phyloP scores from a whole-genome alignment of 1,139 yeast genomes.

The Dujonia santamariae region DNA sequence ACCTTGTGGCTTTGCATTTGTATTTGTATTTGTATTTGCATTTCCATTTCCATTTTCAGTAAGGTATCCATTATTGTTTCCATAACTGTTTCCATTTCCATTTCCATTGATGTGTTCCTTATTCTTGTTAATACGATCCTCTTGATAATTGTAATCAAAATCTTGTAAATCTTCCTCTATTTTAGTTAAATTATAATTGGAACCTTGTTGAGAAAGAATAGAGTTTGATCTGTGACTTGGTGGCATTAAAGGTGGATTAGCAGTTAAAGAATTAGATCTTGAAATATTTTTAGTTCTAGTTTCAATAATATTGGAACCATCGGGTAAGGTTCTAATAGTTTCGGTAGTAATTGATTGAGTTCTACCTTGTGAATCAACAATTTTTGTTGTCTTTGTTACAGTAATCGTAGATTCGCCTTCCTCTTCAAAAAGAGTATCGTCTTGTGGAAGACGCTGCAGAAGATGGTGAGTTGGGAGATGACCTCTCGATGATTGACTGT shows the following conservation, averaged over 20 bases:
- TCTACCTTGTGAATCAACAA: conserved; percentile 42
- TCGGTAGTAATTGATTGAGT: conserved; percentile 43
- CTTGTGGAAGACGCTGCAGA: neutral
- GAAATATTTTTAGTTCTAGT: conserved; percentile 45
- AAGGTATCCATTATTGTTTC: too few relatives aligned
- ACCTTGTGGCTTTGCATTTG: conserved; percentile 1
- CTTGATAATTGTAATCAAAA: conserved; percentile 41
- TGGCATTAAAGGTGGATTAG: conserved; percentile 16
- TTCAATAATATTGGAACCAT: conserved; percentile 45
- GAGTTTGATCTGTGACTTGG: conserved; percentile 13
- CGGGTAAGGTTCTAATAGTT: conserved; percentile 39
- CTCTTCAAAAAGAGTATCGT: conserved; percentile 1
- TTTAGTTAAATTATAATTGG: conserved; percentile 29
- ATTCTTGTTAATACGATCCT: too few relatives aligned
- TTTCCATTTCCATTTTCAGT: too few relatives aligned
- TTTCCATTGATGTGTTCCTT: too few relatives aligned
- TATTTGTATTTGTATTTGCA: too few relatives aligned
- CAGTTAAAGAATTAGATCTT: conserved; percentile 29
- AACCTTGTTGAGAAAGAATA: conserved; percentile 8
- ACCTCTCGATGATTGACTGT: conserved; percentile 2
- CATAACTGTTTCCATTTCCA: too few relatives aligned
- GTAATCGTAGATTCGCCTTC: conserved; percentile 1
- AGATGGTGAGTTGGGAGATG: neutral
- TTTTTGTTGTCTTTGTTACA: conserved; percentile 41
- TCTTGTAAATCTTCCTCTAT: conserved; percentile 46